Conservation (phyloP, 2,329 filamentous ascomycete genomes). For the Graphilbum ipis-grandicollis region DNA sequence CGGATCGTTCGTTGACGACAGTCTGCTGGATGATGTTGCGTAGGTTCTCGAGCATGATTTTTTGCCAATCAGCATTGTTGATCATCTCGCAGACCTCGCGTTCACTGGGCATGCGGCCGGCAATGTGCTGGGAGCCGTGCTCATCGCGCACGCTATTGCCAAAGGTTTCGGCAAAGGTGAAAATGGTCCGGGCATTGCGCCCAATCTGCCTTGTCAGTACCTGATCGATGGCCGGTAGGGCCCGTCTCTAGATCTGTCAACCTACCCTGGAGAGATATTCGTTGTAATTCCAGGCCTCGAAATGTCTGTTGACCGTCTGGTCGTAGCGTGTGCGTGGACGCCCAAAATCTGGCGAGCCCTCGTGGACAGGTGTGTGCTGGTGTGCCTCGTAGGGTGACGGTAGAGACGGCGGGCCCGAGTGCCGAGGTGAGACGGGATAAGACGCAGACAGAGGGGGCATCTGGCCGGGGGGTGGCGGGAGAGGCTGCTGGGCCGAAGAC, state of each 20-base stretch:
- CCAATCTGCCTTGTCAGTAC: slow-evolving; percentile 22
- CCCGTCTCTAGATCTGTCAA: slow-evolving; percentile 4
- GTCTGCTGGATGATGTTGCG: slow-evolving; percentile 34
- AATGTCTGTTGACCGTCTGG: slow-evolving; percentile 24
- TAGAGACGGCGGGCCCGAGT: slow-evolving; percentile 22
- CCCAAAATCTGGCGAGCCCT: slow-evolving; percentile 16
- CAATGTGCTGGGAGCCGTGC: slow-evolving; percentile 33
- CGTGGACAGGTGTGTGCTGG: slow-evolving; percentile 22
- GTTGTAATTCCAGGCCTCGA: slow-evolving; percentile 35
- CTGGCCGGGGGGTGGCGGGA: slow-evolving; percentile 24
- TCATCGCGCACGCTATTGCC: slow-evolving; percentile 36
- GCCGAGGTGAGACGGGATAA: slow-evolving; percentile 34
- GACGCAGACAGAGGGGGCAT: slow-evolving; percentile 26
- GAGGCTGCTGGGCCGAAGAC: slow-evolving; percentile 1
- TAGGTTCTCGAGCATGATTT: slow-evolving; percentile 35
- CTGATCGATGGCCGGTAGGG: no score
- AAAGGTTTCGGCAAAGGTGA: slow-evolving; percentile 40
- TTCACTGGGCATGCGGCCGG: slow-evolving; percentile 36
- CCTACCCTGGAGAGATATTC: slow-evolving; percentile 33
- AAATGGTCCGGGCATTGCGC: slow-evolving; percentile 32
- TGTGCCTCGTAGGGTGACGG: slow-evolving; percentile 29
- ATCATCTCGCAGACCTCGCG: slow-evolving; percentile 37
- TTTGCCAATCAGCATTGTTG: slow-evolving; percentile 32
- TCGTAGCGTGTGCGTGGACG: slow-evolving; percentile 6
- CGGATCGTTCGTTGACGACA: slow-evolving; percentile 29